Evolutionary conservation across 2,329 filamentous ascomycete genomes (phyloP).

Genomic region (Magnaporthiopsis rhizophila): DNA sequence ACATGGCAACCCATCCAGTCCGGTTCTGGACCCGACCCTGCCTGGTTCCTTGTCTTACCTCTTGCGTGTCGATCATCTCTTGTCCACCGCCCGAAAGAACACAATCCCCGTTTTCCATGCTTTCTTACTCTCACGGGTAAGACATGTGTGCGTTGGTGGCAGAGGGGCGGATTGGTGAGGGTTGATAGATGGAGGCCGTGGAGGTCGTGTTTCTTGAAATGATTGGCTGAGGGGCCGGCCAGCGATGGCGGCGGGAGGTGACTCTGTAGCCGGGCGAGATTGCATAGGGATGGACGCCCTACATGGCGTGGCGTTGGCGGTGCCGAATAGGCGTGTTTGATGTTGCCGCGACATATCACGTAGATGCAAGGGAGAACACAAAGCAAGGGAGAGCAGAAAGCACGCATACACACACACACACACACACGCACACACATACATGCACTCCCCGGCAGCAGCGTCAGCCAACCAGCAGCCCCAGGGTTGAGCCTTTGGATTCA

Average conservation of each 20-base stretch:
- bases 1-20: conserved; percentile 2
- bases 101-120: background rate
- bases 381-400: background rate
- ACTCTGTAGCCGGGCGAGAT: background rate
- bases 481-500: background rate
- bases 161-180: background rate
- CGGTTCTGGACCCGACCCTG: background rate
- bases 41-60: background rate
- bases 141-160: background rate
- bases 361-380: background rate
- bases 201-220: background rate
- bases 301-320: background rate
- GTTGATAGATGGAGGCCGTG: background rate
- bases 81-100: background rate
- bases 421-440: background rate
- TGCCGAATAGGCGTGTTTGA: background rate
- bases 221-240: too few relatives aligned
- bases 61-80: background rate
- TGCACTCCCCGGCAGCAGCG: background rate
- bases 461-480: background rate
- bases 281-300: background rate
- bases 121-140: background rate
- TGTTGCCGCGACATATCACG: background rate
- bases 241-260: background rate
- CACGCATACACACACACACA: background rate